Base-by-base conservation (phyloP, 179 eudicot genomes). In the Vitellaria paradoxa region DNA sequence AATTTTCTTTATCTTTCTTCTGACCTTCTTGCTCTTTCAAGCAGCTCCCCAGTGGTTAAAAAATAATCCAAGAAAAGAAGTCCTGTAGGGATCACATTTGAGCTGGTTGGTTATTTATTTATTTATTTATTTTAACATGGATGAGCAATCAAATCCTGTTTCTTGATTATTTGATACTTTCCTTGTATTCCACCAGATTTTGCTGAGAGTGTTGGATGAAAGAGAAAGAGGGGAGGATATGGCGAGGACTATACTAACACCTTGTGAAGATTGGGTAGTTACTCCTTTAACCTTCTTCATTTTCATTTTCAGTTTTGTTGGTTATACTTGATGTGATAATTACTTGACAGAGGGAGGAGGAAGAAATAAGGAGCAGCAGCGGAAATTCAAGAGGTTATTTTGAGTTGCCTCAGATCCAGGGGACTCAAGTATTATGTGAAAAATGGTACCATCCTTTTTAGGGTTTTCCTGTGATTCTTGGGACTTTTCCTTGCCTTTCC, bases 391-490 rank as follows among this genome's bases (percentile, higher is more conserved):
- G 15, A 63, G 66, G 40, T 79, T 80, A 75, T 74, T 73, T 78
- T 80, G 57, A 60, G 77, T 88, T 88, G 83, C 89, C 86, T 82
- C 85, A 86, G 89, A 86, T 88, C 88, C 87, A 79, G 87, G 91
- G 82, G 66, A 86, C 86, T 76, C 50, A 50, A 72, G 49, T 80
- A 72, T 63, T 69, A 24, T 74, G 47, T 78, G 67, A 76, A 68
- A 83, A 83, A 76, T 76, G 70, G 57, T 45, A 70, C 65, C 46
- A 66, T 63, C 64, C 72, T 50, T 79, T 77, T 76, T 65, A 53
- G 50, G 80, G 80, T 76, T 85, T 85, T 57, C 85, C n/a, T 86
- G 89, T 86, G 89, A 85, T 70, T 79, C 69, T 70, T 56, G 66
- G 55, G 72, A 55, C 81, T 81, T 80, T 77, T 66, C 52, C n/a